Conservation (phyloP, 2,329 filamentous ascomycete genomes). For the Aspergillus eucalypticola region DNA sequence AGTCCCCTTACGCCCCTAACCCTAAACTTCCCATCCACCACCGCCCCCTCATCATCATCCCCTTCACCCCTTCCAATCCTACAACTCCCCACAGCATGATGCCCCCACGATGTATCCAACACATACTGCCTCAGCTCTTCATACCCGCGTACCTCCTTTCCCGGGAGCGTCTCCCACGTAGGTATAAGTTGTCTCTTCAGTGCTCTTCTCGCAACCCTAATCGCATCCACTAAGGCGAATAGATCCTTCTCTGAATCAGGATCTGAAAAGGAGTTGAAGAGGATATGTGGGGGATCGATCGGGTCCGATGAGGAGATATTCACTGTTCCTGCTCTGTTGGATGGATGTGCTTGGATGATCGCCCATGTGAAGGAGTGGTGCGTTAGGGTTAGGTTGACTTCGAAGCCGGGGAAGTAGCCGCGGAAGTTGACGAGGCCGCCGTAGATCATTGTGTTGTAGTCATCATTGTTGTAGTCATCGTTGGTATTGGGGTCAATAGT, state of each 20-base stretch:
- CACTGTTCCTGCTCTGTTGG: constrained; percentile 64
- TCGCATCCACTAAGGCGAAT: constrained; percentile 56
- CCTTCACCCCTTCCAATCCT: constrained; percentile 50
- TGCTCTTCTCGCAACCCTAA: constrained; percentile 54
- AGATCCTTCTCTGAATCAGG: constrained; percentile 51
- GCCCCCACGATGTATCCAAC: constrained; percentile 55
- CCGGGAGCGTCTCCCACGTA: constrained; percentile 49
- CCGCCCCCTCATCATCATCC: constrained; percentile 54
- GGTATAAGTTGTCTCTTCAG: constrained; percentile 42
- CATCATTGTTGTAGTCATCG: constrained; percentile 34
- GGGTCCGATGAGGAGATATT: constrained; percentile 62
- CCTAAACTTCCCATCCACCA: constrained; percentile 58
- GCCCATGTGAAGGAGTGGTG: constrained; percentile 50
- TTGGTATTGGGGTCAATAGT: constrained; percentile 32
- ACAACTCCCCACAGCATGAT: constrained; percentile 59
- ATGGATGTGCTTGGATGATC: constrained; percentile 62
- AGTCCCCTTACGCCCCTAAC: constrained; percentile 58
- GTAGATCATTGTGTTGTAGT: constrained; percentile 57
- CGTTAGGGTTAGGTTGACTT: constrained; percentile 43
- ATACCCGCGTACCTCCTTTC: constrained; percentile 43
- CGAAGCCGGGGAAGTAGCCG: constrained; percentile 50
- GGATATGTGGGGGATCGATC: constrained; percentile 63
- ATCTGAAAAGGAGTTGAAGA: constrained; percentile 59
- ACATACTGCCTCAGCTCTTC: constrained; percentile 51
- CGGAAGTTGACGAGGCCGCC: constrained; percentile 60